Evolutionary conservation across 139 green algal species (phyloP), one percentile per base, ranked within the genome.

Genomic region (Edaphochlamys debaryana): DNA sequence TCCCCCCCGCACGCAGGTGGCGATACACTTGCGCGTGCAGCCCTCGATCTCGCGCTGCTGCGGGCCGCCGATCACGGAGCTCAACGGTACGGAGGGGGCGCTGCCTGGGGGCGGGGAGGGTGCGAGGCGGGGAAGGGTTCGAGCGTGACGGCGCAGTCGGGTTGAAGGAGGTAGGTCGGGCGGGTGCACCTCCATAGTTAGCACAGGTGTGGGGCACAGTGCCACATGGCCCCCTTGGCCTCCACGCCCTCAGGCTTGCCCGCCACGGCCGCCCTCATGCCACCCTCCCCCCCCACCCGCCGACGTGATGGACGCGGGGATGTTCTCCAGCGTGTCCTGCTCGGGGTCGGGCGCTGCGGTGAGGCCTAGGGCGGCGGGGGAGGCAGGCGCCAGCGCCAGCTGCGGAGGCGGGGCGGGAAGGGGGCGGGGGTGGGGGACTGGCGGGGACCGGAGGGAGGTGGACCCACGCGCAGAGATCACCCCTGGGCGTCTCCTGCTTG

Each of bases 11-110:
- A 91, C 88, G 87, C 93, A 96, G 0, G 93, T 95, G 8, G 93
- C 86, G n/a, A 95, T 82, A 36, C 93, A 96, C 71, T 94, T 95
- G 27, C 88, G 77, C 0, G 88, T 91, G 85, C 93, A 96, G 60
- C 76, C 62, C 86, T 95, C 91, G 2, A 96, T 80, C 69, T 94
- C 82, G 60, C 89, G 90, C 84, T 68, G 74, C 56, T 87, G 89
- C 17, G 56, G 79, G 23, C 89, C 89, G 15, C 34, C 32, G 32
- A 92, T 37, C 38, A 90, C 68, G 22, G 67, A 71, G 54, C 86
- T 88, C 20, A 92, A 74, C 2, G 73, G 58, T 29, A 54, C 34
- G 27, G 29, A n/a, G n/a, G n/a, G n/a, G n/a, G n/a, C n/a, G n/a
- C n/a, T n/a, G n/a, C n/a, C n/a, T n/a, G n/a, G n/a, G n/a, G n/a